These are phyloP conservation scores for Arthrobotrys conoides DNA, from an alignment of 2,329 filamentous ascomycete genomes.

Conservation along the genomic window DNA sequence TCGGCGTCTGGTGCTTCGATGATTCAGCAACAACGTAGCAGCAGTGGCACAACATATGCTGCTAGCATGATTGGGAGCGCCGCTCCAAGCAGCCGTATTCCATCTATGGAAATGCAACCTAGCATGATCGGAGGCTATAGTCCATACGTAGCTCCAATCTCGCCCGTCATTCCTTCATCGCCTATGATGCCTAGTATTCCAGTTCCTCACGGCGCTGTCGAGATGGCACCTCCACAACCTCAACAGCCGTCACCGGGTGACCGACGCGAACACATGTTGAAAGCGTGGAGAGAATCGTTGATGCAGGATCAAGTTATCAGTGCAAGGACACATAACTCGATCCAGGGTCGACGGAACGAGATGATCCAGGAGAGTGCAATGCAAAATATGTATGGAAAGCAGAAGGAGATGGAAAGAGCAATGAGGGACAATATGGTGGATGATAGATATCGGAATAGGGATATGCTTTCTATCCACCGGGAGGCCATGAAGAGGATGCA, in stretches of 20 bases:
- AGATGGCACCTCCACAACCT: slow-evolving; percentile 47
- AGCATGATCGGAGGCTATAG: slow-evolving; percentile 28
- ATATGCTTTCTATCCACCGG: slow-evolving; percentile 81
- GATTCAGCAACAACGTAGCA: slow-evolving; percentile 51
- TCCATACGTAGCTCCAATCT: slow-evolving; percentile 19
- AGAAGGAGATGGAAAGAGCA: slow-evolving; percentile 73
- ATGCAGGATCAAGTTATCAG: slow-evolving; percentile 73
- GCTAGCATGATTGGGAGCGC: slow-evolving; percentile 43
- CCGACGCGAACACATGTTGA: slow-evolving; percentile 74
- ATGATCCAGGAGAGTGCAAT: slow-evolving; percentile 76
- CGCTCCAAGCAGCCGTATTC: slow-evolving; percentile 58
- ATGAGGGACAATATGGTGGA: slow-evolving; percentile 77
- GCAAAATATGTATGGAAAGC: slow-evolving; percentile 71
- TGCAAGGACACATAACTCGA: slow-evolving; percentile 68
- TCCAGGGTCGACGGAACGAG: slow-evolving; percentile 72
- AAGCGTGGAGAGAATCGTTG: slow-evolving; percentile 77
- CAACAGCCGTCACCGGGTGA: slow-evolving; percentile 63
- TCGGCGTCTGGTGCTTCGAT: slow-evolving; percentile 32
- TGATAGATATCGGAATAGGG: slow-evolving; percentile 80
- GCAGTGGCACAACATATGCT: slow-evolving; percentile 55
- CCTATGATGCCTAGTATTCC: slow-evolving; percentile 46
- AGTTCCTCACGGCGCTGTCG: slow-evolving; percentile 54
- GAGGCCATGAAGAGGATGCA: slow-evolving; percentile 87
- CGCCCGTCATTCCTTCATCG: slow-evolving; percentile 1
- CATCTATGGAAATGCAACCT: slow-evolving; percentile 61